Conservation (phyloP, 257 asterid genomes). For the Salvia hispanica region DNA sequence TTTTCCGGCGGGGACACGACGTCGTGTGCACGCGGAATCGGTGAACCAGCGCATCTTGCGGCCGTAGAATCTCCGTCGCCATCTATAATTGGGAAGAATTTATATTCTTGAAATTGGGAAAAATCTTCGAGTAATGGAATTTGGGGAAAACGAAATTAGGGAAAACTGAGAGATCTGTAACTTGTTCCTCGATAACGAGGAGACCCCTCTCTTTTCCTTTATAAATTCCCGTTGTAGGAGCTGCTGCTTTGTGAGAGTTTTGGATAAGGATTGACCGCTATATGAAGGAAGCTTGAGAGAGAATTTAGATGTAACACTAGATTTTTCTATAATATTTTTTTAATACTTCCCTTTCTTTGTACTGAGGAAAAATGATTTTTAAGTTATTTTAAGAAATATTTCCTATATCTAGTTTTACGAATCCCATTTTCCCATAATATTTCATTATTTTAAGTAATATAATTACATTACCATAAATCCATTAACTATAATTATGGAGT, state of each 20-base stretch:
- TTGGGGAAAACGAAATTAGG: neutral
- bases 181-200: constrained; percentile 26
- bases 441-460: too few relatives aligned
- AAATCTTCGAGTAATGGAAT: neutral
- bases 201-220: constrained; percentile 7
- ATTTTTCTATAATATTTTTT: too few relatives aligned
- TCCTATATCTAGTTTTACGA: too few relatives aligned
- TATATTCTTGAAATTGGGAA: neutral
- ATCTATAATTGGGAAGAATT: constrained; percentile 16
- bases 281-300: constrained; percentile 29
- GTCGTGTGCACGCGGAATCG: constrained; percentile 27
- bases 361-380: too few relatives aligned
- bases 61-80: constrained; percentile 43
- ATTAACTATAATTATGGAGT: too few relatives aligned
- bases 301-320: neutral
- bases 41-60: constrained; percentile 34
- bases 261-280: neutral
- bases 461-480: too few relatives aligned
- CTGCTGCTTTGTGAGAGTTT: neutral
- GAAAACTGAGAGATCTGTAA: constrained; percentile 1
- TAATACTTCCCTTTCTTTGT: too few relatives aligned
- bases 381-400: too few relatives aligned
- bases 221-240: neutral
- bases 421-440: too few relatives aligned
- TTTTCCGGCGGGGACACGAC: constrained; percentile 32